Evolutionary conservation across 106 monocot genomes (phyloP), one percentile per base, ranked within the genome.

Genomic region (Xerophyta viscosa): DNA sequence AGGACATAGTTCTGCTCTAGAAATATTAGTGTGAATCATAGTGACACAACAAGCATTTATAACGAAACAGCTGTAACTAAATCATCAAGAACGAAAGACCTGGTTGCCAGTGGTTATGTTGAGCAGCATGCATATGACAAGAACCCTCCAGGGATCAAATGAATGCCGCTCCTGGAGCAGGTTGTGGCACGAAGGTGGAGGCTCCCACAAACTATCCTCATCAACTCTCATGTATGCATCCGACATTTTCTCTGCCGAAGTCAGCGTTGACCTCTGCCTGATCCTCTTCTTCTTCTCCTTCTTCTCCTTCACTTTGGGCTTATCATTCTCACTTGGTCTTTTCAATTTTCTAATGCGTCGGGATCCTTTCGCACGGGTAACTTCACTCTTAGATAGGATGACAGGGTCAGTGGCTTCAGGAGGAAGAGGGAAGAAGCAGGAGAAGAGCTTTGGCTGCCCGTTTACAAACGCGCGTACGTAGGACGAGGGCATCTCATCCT

Each of bases 101-200:
- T 80, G 80, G 11, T 12, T 18, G 15, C 80, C 80, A 0, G 44
- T 50, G 1, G 75, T 80, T 3, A 58, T 22, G 36, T 80, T 80
- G 14, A 80, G 61, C 5, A 80, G 45, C 45, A 75, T 71, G 58
- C 75, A 80, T 36, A 80, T 75, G 5, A 80, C 44, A 22, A 80
- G 39, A 0, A 80, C 80, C 66, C 80, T 80, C 80, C 80, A 80
- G 20, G 70, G 80, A 27, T 80, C 80, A 37, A 58, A 67, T 9
- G 50, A 50, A 30, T 75, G 80, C 4, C 31, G 19, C 57, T 80
- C 75, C 31, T 80, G 80, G 18, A 80, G 50, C 4, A 80, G 53
- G 5, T 29, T 29, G 36, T 63, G 64, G 52, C 53, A 48, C 22
- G 80, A 80, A 2, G 29, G 23, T 4, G 80, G 75, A 37, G 80